Evolutionary conservation across 441 rosid species (phyloP), one percentile per base, ranked within the genome.

Genomic region (Adansonia rubrostipa): DNA sequence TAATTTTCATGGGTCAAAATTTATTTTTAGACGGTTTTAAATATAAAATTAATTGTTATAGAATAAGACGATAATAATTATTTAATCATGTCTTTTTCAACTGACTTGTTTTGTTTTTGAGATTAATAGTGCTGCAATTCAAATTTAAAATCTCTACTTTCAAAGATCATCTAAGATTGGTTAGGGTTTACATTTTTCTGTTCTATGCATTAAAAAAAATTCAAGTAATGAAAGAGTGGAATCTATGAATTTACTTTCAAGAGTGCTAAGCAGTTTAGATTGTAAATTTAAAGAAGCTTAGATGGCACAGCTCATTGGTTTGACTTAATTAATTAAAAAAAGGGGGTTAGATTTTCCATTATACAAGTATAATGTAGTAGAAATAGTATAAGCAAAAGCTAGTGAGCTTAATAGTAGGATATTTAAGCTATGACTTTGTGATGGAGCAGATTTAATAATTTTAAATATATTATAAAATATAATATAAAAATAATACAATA

Each of bases 251-350:
- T 10, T 60, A 3, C 0, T 14, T 13, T 51, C 56, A 14, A 13
- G 4, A 0, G 15, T 50, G 13, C 13, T 0, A 50, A 50, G 54
- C 13, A 20, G 33, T 20, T 57, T 54, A 54, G 9, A 60, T 6
- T 63, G 14, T 63, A 5, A 11, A 63, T 63, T 58, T 28, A 65
- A 65, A 42, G 51, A 17, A 67, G 33, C 54, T 40, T 42, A 9
- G 71, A 66, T 66, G 71, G 24, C 14, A 66, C 48, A 42, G 8
- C 51, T 66, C 71, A 66, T 44, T 19, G 71, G 51, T 42, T 45
- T 44, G 28, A 44, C 15, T 19, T 40, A 24, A 13, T 7, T 57
- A 28, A 28, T 28, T 28, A 42, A 40, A 3, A n/a, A 1, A 42
- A 66, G 8, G 15, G n/a, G 28, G 14, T 17, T 7, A 17, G 53